phyloP scores from a whole-genome alignment of 768 basidiomycete species.

The Rhizopogon vesiculosus region DNA sequence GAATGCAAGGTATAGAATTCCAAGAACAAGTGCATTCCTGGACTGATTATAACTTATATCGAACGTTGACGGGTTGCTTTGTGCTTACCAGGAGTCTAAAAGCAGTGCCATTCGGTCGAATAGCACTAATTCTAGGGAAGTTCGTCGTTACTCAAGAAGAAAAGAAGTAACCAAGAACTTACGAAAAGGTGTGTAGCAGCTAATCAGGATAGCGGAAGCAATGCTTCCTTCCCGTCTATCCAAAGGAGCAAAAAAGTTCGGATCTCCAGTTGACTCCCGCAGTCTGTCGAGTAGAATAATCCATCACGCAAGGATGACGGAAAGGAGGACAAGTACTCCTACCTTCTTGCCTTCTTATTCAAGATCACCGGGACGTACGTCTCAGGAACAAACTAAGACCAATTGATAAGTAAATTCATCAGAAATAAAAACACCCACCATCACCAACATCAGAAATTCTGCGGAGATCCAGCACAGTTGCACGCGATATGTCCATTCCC shows the following conservation, averaged over 20 bases:
- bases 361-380: slow-evolving; percentile 62
- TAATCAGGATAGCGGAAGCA: slow-evolving; percentile 42
- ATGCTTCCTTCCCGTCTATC: slow-evolving; percentile 49
- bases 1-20: slow-evolving; percentile 43
- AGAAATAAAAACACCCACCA: slow-evolving; percentile 31
- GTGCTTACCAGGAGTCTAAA: slow-evolving; percentile 59
- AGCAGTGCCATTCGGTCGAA: slow-evolving; percentile 75
- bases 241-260: slow-evolving; percentile 51
- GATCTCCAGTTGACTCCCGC: slow-evolving; percentile 51
- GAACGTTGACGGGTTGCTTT: background rate
- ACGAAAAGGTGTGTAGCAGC: slow-evolving; percentile 73
- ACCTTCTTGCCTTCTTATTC: slow-evolving; percentile 56
- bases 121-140: slow-evolving; percentile 46
- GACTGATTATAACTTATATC: background rate
- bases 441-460: slow-evolving; percentile 45
- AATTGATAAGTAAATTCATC: background rate
- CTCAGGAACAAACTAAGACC: slow-evolving; percentile 61
- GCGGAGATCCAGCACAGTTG: slow-evolving; percentile 64
- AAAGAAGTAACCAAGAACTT: slow-evolving; percentile 18
- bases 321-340: slow-evolving; percentile 4
- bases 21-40: slow-evolving; percentile 37
- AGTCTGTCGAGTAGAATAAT: slow-evolving; percentile 30
- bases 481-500: slow-evolving; percentile 79
- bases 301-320: background rate
- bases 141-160: background rate